Evolutionary conservation across 2,329 filamentous ascomycete genomes (phyloP), one percentile per base, ranked within the genome.

Genomic region (Alternaria sp.): DNA sequence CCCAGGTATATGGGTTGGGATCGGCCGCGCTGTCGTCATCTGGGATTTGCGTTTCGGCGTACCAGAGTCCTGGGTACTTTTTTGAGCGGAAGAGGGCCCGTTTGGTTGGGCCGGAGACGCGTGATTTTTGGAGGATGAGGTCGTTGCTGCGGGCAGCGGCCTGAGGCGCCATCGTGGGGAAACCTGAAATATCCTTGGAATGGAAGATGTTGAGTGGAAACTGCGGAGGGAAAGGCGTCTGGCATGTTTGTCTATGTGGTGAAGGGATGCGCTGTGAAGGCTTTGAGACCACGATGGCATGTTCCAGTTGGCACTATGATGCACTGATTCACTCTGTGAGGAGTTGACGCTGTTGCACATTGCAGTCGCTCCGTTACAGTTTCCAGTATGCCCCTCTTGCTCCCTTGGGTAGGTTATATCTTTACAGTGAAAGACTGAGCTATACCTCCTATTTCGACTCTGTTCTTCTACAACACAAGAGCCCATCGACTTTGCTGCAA

Each of bases 281-380:
- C 21, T n/a, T 63, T 14, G 50, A 53, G 26, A 59, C 45, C 53
- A 54, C 33, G 58, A 61, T 21, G 44, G 53, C 37, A 61, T 28
- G 53, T 57, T 28, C 47, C 61, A 14, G 50, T 51, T 25, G 50
- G 43, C 18, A 26, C 28, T 4, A n/a, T 45, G 30, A 21, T 14
- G 18, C 44, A 46, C 21, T 23, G 12, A 46, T 46, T 25, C 20
- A 46, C 44, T 46, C 44, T 46, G 44, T 23, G 44, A 23, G 37
- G n/a, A 21, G 20, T n/a, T 15, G 20, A 1, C 20, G 12, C 14
- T 46, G 12, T 2, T 46, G 12, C 21, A 23, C 44, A 20, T 46
- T 3, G 44, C 4, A 23, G 44, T 15, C 37, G 37, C 37, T 41
- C 37, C 9, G 6, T 3, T 3, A 41, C n/a, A 41, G 37, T 41